Base-by-base conservation (phyloP, 176 grass and related monocot genomes). In the Carex parvula region DNA sequence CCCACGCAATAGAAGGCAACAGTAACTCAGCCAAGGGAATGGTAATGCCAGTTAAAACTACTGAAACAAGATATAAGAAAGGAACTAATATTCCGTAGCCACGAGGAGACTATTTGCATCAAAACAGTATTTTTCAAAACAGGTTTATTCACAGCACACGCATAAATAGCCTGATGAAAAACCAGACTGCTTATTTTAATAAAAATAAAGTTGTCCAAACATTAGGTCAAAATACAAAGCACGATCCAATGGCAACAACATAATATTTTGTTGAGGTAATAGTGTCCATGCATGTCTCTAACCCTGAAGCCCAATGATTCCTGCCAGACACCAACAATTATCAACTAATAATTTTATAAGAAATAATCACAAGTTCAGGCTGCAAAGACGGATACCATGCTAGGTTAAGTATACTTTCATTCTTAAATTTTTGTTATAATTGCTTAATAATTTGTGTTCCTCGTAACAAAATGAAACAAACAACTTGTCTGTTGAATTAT, bases 221-320 rank as follows among this genome's bases (percentile, higher is more conserved):
- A 21, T 30, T 33, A 58, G 70, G 10, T 64, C 58, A 30, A 5
- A 85, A 22, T 21, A 71, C 67, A 32, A 32, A 79, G 62, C 24
- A 72, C 6, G 77, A 75, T 16, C 79, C 15, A 30, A 17, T 63
- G 10, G 41, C 79, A 8, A 39, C 80, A 16, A 52, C 71, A 73
- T 26, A 73, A 41, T 24, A 4, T 73, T 50, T 13, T 26, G 41
- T 17, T 35, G 26, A 76, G 16, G 33, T 33, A 50, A 33, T 33
- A 29, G 35, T 18, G 17, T 54, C 30, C 62, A 55, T 68, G 80
- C 42, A 67, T 53, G n/a, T 68, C 52, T 79, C 82, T 93, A 94
- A 56, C 89, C 90, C 82, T 94, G 90, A n/a, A 92, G 83, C 35
- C 94, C 89, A 73, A 97, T 94, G 79, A 97, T 91, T 1, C 94